Percentiles rank a stretch among this genome's conserved stretches.
Conservation (phyloP, 1,139 yeast species). For the Spathaspora sp. region DNA sequence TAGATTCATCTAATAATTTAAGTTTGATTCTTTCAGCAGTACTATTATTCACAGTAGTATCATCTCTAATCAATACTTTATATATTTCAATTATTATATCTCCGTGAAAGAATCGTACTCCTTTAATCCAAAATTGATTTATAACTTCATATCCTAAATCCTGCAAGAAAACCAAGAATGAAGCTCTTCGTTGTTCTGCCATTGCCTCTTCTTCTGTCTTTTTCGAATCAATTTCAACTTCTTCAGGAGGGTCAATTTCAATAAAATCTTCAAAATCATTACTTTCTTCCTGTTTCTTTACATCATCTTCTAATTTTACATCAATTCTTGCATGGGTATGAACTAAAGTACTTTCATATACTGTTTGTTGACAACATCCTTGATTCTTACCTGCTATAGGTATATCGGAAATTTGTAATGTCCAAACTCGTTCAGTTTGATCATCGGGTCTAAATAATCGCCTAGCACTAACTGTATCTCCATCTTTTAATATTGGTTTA, state of each 20-base stretch:
- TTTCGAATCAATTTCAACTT: constrained; percentile 1
- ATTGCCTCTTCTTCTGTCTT: constrained; percentile 2
- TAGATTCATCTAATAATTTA: constrained; percentile 53
- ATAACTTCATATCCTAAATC: constrained; percentile 72
- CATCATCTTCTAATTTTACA: constrained; percentile 1
- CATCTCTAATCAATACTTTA: constrained; percentile 48
- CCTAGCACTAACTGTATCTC: constrained; percentile 22
- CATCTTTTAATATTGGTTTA: constrained; percentile 23
- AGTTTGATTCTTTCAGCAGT: constrained; percentile 29
- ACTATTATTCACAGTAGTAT: constrained; percentile 20
- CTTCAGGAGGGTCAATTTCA: constrained; percentile 7
- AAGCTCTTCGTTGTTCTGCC: constrained; percentile 24
- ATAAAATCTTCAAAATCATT: constrained; percentile 9
- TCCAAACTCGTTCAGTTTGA: constrained; percentile 49
- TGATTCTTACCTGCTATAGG: constrained; percentile 85
- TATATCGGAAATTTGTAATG: constrained; percentile 70
- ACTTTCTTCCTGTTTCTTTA: constrained; percentile 7
- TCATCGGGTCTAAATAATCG: constrained; percentile 32
- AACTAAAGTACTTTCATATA: constrained; percentile 64
- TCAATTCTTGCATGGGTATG: constrained; percentile 37
- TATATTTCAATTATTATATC: constrained; percentile 62
- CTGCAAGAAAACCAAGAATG: constrained; percentile 50
- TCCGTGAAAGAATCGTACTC: constrained; percentile 63
- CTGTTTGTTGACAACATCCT: constrained; percentile 61
- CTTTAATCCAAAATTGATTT: constrained; percentile 66